Base-by-base conservation (phyloP, 768 basidiomycete species). In the Exidia glandulosa region DNA sequence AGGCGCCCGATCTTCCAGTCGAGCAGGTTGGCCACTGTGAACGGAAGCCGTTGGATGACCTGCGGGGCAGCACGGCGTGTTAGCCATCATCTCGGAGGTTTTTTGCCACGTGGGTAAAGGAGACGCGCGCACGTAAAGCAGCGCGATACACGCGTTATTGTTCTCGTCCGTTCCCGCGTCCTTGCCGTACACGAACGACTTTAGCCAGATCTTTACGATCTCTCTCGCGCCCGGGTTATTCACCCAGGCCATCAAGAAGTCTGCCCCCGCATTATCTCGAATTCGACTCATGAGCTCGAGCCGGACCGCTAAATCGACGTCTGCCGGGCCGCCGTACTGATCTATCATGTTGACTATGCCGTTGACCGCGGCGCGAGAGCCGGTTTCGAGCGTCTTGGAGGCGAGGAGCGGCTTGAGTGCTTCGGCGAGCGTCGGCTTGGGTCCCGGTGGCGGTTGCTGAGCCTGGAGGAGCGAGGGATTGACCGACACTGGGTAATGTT, bases 211-310 rank as follows among this genome's bases (percentile, higher is more conserved):
- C 56, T 87, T 80, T 47, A 87, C 82, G 34, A 91, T 78, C 61
- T 88, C 87, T 75, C 92, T 84, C 19, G 88, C 90, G 37, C 72
- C 70, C 48, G 68, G n/a, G 68, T 88, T 90, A 69, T 90, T 89
- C 16, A 83, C 80, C 89, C 90, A 92, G 3, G 88, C 89, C 47
- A 88, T 83, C 69, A 88, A 91, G 68, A 92, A 93, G 66, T 89
- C 87, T 68, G 90, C 89, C 45, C 84, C 87, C 31, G 90, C 90
- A 55, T 85, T 82, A 70, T 93, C 89, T 63, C 90, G 79, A 64
- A 92, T 87, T 72, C 84, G 86, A 19, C 85, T 86, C 59, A 93
- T 72, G 58, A 92, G 85, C 68, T 92, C 88, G 59, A 87, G 68
- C 4, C 90, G 84, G 23, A 78, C 78, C n/a, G 73, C 61, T 5